phyloP scores from a whole-genome alignment of 23 red algal genomes.

The Cyanidiococcus yangmingshanensis region DNA sequence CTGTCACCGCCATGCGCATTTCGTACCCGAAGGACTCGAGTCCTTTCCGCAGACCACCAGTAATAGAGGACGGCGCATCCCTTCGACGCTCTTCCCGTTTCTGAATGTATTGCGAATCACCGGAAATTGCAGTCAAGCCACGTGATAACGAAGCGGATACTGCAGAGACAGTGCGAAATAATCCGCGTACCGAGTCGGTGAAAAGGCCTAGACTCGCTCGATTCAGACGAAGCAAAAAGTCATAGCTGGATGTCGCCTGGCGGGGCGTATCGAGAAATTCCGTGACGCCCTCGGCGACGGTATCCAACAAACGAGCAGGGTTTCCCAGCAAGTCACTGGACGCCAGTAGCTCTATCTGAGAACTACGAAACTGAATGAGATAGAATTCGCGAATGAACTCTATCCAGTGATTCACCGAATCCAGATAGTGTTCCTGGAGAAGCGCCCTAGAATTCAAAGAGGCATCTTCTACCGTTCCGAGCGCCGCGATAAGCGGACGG shows the following conservation, averaged over 20 bases:
- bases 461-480: slow-evolving; percentile 84
- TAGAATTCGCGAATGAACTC: slow-evolving; percentile 62
- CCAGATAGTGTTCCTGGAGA: slow-evolving; percentile 59
- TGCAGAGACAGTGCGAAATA: slow-evolving; percentile 59
- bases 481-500: slow-evolving; percentile 45
- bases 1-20: slow-evolving; percentile 68
- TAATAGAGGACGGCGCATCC: slow-evolving; percentile 29
- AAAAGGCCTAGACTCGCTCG: slow-evolving; percentile 57
- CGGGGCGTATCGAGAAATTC: slow-evolving; percentile 75
- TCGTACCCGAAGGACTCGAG: slow-evolving; percentile 72
- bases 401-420: slow-evolving; percentile 60
- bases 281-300: slow-evolving; percentile 49
- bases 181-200: slow-evolving; percentile 65
- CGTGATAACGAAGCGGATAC: slow-evolving; percentile 67
- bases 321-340: slow-evolving; percentile 81
- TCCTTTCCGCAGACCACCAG: slow-evolving; percentile 54
- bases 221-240: slow-evolving; percentile 55
- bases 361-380: slow-evolving; percentile 42
- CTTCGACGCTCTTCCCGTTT: slow-evolving; percentile 46
- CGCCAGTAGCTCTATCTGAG: slow-evolving; percentile 59
- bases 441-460: slow-evolving; percentile 57
- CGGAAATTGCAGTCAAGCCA: slow-evolving; percentile 58
- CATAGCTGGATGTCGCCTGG: slow-evolving; percentile 53
- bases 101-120: slow-evolving; percentile 64
- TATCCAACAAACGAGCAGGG: slow-evolving; percentile 73